Evolutionary conservation across 2,329 filamentous ascomycete genomes (phyloP).

Genomic region (Monilinia aucupariae): DNA sequence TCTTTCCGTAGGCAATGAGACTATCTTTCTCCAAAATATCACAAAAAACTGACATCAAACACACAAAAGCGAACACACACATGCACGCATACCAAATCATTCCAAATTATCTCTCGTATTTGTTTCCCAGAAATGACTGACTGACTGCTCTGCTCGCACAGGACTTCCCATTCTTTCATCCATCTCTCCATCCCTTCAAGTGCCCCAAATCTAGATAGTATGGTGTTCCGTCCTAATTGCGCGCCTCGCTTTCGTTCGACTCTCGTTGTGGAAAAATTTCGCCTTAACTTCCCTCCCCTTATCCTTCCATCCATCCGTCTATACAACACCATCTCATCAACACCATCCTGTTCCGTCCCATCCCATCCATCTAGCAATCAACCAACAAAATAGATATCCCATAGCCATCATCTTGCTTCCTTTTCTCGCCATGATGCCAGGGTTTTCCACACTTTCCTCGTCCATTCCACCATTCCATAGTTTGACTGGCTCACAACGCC

Average conservation of each 20-base stretch:
- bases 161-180: not conserved
- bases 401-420: slow-evolving; percentile 19
- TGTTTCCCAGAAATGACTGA: slow-evolving; percentile 16
- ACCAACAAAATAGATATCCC: slow-evolving; percentile 20
- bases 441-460: not conserved
- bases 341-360: slow-evolving; percentile 24
- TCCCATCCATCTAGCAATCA: slow-evolving; percentile 19
- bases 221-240: slow-evolving; percentile 5
- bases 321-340: slow-evolving; percentile 11
- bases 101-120: slow-evolving; percentile 18
- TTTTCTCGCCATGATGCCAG: not conserved
- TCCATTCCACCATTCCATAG: slow-evolving; percentile 9
- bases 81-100: not conserved
- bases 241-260: not conserved
- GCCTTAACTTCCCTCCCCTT: not conserved
- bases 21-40: too few relatives aligned
- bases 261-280: not conserved
- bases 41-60: not conserved
- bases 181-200: not conserved
- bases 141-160: not conserved
- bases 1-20: not conserved
- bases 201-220: slow-evolving; percentile 2
- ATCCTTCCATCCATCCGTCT: slow-evolving; percentile 1
- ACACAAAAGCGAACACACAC: not conserved
- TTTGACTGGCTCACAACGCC: slow-evolving; percentile 29